These are phyloP conservation scores for Centaurea solstitialis DNA, from an alignment of 129 eudicot species.

Conservation along the genomic window DNA sequence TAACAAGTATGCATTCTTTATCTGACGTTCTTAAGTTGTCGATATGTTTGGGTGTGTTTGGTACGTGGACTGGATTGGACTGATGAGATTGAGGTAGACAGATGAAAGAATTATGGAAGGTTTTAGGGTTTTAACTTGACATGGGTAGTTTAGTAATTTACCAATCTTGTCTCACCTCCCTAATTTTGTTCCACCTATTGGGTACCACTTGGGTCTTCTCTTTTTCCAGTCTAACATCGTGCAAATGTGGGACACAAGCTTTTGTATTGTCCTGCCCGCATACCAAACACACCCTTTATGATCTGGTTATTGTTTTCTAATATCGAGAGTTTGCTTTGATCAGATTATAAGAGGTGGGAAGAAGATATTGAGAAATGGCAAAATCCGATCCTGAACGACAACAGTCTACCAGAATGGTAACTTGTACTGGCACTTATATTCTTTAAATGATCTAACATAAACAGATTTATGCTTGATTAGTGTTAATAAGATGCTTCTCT, in stretches of 20 bases:
- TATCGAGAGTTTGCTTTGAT: not conserved
- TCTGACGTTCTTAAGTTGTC: not conserved
- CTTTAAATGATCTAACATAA: not conserved
- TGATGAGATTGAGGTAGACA: too few species aligned
- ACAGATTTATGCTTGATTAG: not conserved
- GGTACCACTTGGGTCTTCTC: too few species aligned
- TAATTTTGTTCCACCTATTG: too few species aligned
- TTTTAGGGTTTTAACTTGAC: too few species aligned
- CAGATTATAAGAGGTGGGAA: slow-evolving; percentile 95
- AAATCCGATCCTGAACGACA: slow-evolving; percentile 76
- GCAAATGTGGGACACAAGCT: too few species aligned
- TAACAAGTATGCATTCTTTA: slow-evolving; percentile 60
- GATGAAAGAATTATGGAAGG: too few species aligned
- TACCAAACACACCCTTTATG: not conserved
- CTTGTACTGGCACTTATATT: slow-evolving; percentile 6
- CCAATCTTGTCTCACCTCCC: too few species aligned
- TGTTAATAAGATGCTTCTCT: slow-evolving; percentile 13
- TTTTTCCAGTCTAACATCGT: too few species aligned
- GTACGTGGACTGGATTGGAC: too few species aligned
- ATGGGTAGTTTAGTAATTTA: too few species aligned
- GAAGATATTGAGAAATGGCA: slow-evolving; percentile 97
- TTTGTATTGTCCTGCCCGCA: too few species aligned
- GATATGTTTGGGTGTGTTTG: not conserved
- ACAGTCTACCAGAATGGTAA: slow-evolving; percentile 90
- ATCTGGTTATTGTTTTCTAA: not conserved